These are phyloP conservation scores for Neurospora tetraspora DNA, from an alignment of 495 filamentous ascomycete species.

Conservation along the genomic window DNA sequence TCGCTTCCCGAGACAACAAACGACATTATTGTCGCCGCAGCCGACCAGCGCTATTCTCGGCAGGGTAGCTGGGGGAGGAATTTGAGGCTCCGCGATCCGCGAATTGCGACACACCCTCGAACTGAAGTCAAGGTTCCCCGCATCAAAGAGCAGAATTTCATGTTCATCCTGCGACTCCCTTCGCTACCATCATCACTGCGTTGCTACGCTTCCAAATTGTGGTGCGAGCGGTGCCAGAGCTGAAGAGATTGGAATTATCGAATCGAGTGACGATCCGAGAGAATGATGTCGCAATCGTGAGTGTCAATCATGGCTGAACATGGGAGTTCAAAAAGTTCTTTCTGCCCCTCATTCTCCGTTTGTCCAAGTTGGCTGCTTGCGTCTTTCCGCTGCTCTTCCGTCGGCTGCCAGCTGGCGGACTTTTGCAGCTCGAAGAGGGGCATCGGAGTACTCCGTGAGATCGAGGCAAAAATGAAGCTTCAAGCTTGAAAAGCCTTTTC, in stretches of 20 bases:
- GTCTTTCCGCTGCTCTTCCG: neutral
- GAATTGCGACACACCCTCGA: neutral
- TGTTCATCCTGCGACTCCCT: no score
- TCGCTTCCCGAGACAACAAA: neutral
- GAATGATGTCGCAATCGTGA: neutral
- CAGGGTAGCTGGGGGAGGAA: neutral
- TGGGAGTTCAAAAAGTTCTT: neutral
- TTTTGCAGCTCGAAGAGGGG: neutral
- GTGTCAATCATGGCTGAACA: neutral
- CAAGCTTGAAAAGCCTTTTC: neutral
- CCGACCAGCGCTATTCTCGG: conserved; percentile 1
- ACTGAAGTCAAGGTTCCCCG: neutral
- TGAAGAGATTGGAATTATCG: neutral
- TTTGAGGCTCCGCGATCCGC: conserved; percentile 16
- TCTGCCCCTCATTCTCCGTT: neutral
- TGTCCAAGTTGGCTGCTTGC: neutral
- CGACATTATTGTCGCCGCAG: neutral
- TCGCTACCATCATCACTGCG: neutral
- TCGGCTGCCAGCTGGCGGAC: neutral
- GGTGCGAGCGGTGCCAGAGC: no score
- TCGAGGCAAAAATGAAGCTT: neutral
- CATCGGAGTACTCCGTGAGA: neutral
- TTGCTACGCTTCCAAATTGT: no score
- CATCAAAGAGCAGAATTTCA: neutral
- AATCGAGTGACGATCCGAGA: neutral